phyloP scores from a whole-genome alignment of 768 basidiomycete genomes.

The Pulveroboletus sp. region DNA sequence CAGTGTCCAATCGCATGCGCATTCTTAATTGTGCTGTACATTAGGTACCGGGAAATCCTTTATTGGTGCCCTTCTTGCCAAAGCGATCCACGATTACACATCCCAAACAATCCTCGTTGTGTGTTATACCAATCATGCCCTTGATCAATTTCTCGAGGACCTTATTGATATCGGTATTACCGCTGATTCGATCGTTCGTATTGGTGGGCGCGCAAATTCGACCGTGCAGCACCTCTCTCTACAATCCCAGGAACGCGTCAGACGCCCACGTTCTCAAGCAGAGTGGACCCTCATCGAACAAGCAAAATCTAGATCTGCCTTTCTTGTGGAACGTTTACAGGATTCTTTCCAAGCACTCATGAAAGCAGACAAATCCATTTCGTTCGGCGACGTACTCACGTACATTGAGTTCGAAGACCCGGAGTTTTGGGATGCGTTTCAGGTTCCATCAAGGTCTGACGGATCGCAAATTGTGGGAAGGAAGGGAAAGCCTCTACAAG shows the following conservation, averaged over 20 bases:
- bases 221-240: conserved; percentile 46
- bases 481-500: conserved; percentile 33
- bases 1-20: not conserved
- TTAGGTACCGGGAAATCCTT: conserved; percentile 73
- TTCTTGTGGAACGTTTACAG: conserved; percentile 23
- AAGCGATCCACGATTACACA: conserved; percentile 48
- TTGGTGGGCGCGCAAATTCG: conserved; percentile 51
- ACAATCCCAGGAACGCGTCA: conserved; percentile 33
- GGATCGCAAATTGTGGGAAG: conserved; percentile 43
- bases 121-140: conserved; percentile 71
- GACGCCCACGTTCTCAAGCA: conserved; percentile 19
- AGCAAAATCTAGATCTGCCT: conserved; percentile 25
- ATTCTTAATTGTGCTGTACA: not conserved
- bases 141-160: conserved; percentile 65
- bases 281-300: conserved; percentile 43
- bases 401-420: conserved; percentile 50
- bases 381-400: conserved; percentile 34
- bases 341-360: conserved; percentile 29
- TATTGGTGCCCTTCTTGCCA: conserved; percentile 63
- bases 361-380: conserved; percentile 9
- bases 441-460: conserved; percentile 36
- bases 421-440: conserved; percentile 43
- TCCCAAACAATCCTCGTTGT: conserved; percentile 55
- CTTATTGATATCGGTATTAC: conserved; percentile 59
- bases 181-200: conserved; percentile 43